Evolutionary conservation across 306 rosid species (phyloP).

Genomic region (Mimosa pudica): DNA sequence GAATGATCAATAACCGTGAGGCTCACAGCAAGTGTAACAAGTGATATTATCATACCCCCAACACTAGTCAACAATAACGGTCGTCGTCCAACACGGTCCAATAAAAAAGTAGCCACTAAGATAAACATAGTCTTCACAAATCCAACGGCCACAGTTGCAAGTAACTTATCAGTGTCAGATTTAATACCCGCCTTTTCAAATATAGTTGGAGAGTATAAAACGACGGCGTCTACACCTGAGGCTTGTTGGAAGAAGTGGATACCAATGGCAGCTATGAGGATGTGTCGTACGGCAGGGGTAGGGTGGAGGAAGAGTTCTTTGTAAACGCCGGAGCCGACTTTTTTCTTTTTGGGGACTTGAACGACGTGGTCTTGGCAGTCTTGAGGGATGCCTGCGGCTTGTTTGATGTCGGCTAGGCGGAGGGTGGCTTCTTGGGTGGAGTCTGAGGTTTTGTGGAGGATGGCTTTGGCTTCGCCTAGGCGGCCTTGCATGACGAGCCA

Average conservation of each 20-base stretch:
- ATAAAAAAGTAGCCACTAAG: conserved; percentile 67
- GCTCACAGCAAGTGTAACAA: conserved; percentile 42
- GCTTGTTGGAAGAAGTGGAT: conserved; percentile 85
- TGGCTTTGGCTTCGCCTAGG: conserved; percentile 58
- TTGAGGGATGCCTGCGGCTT: conserved; percentile 71
- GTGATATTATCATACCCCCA: conserved; percentile 61
- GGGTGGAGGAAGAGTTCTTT: conserved; percentile 65
- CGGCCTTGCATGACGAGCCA: conserved; percentile 90
- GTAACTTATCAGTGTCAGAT: conserved; percentile 37
- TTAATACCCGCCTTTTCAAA: conserved; percentile 70
- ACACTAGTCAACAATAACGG: conserved; percentile 67
- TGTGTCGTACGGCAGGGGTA: conserved; percentile 71
- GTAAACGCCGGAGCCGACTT: conserved; percentile 63
- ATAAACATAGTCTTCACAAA: conserved; percentile 62
- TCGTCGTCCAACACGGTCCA: conserved; percentile 77
- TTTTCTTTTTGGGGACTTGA: conserved; percentile 33
- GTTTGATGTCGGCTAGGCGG: conserved; percentile 68
- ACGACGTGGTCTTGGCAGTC: conserved; percentile 60
- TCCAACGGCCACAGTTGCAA: conserved; percentile 86
- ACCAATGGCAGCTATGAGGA: conserved; percentile 64
- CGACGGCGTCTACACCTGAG: conserved; percentile 83
- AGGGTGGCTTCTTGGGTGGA: conserved; percentile 58
- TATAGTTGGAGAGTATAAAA: conserved; percentile 73
- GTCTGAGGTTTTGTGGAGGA: conserved; percentile 70
- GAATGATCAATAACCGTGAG: conserved; percentile 53